Evolutionary conservation across 768 basidiomycete genomes (phyloP), one percentile per base, ranked within the genome.

Genomic region (Hygrophoropsis aurantiaca): DNA sequence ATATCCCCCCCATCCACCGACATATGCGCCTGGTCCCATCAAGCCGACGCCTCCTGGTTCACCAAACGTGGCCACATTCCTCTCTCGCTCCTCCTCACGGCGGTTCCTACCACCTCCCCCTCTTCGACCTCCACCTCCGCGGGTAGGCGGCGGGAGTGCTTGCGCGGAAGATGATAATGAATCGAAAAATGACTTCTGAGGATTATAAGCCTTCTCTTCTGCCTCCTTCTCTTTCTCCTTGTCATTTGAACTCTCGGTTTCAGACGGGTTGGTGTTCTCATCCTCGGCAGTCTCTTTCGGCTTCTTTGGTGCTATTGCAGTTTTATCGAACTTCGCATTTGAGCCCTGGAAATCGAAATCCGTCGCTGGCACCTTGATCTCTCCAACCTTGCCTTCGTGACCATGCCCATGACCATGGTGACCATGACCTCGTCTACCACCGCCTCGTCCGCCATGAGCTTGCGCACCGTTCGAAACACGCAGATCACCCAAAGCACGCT

Each of bases 31-130:
- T 21, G 87, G 87, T 0, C 87, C 87, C 74, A 89, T 76, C 42
- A 88, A 61, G 5, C 88, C 87, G 15, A 87, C 79, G 40, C 85
- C 85, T 10, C 88, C 88, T 7, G 89, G 82, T 61, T 92, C 90
- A 3, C 90, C 90, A 73, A 93, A 93, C 7, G 90, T 92, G 24
- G 86, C 85, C 8, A 92, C 81, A 57, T 92, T 92, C 65, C 79
- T 81, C 65, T 90, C 87, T 50, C 90, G 68, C 60, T 92, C 90
- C 56, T 91, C 90, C 55, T 92, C 89, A 36, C 90, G 68, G 55
- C 89, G 74, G 55, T 81, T 87, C 43, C 84, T 72, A 1, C 84
- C 88, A 0, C 67, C 74, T 4, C 76, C 74, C 13, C 77, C 67
- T 0, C 74, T 60, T 35, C 77, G 59, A 5, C 72, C 67, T 30